These are phyloP conservation scores for Phytophthora megakarya DNA, from an alignment of 352 stramenopile species.

Conservation along the genomic window DNA sequence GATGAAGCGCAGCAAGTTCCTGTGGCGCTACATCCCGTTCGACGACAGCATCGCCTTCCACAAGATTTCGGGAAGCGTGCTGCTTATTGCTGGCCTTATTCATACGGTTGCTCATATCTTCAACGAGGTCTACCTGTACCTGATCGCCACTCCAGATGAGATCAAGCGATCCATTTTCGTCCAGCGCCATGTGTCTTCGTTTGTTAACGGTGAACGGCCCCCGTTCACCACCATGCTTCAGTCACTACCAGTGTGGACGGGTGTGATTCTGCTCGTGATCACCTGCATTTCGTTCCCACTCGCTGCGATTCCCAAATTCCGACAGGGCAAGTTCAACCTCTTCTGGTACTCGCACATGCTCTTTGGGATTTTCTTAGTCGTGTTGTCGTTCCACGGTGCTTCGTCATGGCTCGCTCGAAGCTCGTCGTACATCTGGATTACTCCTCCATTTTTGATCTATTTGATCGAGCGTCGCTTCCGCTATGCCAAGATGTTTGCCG, in stretches of 20 bases:
- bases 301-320: constrained; percentile 73
- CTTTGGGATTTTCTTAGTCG: constrained; percentile 69
- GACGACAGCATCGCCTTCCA: constrained; percentile 84
- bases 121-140: constrained; percentile 77
- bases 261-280: constrained; percentile 70
- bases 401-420: constrained; percentile 61
- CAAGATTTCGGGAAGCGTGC: constrained; percentile 70
- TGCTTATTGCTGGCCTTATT: constrained; percentile 60
- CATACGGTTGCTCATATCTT: constrained; percentile 70
- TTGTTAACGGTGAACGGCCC: constrained; percentile 51
- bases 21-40: constrained; percentile 81
- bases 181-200: constrained; percentile 52
- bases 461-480: constrained; percentile 71
- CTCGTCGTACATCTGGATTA: constrained; percentile 71
- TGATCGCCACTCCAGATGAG: constrained; percentile 66
- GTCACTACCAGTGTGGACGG: constrained; percentile 70
- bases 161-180: constrained; percentile 67
- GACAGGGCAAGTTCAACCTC: constrained; percentile 76
- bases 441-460: constrained; percentile 71
- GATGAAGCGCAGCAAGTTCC: constrained; percentile 63
- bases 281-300: constrained; percentile 72
- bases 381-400: constrained; percentile 68
- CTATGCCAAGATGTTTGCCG: constrained; percentile 73
- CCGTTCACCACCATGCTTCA: constrained; percentile 74
- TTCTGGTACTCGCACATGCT: constrained; percentile 89